Evolutionary conservation across 225 moss, liverwort and hornwort genomes (phyloP).

Genomic region (Ulota crispa): DNA sequence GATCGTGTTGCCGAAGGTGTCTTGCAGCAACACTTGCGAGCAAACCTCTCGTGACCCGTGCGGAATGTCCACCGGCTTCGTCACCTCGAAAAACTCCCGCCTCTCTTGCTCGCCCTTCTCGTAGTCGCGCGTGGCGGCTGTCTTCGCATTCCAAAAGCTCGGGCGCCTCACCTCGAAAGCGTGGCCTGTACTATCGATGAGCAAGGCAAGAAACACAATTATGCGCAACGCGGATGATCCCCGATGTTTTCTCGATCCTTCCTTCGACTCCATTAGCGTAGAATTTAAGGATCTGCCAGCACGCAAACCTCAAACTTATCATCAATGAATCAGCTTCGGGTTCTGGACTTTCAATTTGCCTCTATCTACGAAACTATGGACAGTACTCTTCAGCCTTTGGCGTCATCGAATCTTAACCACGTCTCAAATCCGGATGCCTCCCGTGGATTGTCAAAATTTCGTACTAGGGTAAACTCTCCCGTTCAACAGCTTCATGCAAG

Average conservation of each 20-base stretch:
- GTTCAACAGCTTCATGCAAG: neutral
- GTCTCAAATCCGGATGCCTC: neutral
- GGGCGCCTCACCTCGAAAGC: slow-evolving; percentile 17
- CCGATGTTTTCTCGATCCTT: neutral
- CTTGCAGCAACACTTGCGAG: slow-evolving; percentile 46
- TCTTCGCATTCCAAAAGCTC: slow-evolving; percentile 26
- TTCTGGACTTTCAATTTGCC: neutral
- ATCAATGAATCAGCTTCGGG: neutral
- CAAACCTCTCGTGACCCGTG: slow-evolving; percentile 38
- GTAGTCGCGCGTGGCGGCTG: slow-evolving; percentile 21
- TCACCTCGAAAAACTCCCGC: slow-evolving; percentile 55
- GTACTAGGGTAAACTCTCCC: neutral
- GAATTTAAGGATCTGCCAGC: neutral
- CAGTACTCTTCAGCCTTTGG: neutral
- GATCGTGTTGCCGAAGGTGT: slow-evolving; percentile 54
- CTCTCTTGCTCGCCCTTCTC: slow-evolving; percentile 38
- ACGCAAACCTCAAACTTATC: neutral
- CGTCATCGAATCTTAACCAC: neutral
- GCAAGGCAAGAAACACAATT: slow-evolving; percentile 6
- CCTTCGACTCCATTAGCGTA: slow-evolving; percentile 33
- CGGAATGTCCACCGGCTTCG: slow-evolving; percentile 51
- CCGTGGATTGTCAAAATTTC: neutral
- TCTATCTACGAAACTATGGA: neutral
- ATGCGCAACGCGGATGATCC: neutral
- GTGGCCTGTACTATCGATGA: neutral